A percentile compares a stretch with the other conserved stretches of the same genome.
Evolutionary conservation across 1,139 yeast species (phyloP).

Genomic region (Pneumocystis wakefieldiae): DNA sequence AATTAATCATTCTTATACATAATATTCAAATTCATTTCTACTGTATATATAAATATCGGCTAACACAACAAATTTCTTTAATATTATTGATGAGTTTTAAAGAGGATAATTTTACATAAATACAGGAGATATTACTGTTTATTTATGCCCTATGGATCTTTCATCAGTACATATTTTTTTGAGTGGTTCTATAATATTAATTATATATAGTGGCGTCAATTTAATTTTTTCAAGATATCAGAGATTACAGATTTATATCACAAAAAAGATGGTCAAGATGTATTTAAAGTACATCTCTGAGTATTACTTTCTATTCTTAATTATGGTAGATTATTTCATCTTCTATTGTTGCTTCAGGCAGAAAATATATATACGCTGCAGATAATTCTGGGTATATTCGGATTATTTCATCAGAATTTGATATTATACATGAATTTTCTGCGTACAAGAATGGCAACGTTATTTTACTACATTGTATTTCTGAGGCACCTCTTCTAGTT

Average conservation of each 20-base stretch:
- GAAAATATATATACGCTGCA: conserved; percentile 44
- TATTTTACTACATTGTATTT: conserved; percentile 38
- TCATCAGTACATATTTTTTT: neutral
- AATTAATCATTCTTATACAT: neutral
- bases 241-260: conserved; percentile 75
- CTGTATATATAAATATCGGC: neutral
- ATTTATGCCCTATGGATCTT: neutral
- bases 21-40: neutral
- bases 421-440: conserved; percentile 34
- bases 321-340: conserved; percentile 9
- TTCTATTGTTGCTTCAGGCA: conserved; percentile 49
- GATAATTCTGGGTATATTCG: conserved; percentile 41
- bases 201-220: conserved; percentile 53
- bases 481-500: conserved; percentile 46
- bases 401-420: conserved; percentile 40
- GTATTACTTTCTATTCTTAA: neutral
- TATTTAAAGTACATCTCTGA: conserved; percentile 38
- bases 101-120: too few species aligned
- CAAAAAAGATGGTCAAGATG: conserved; percentile 40
- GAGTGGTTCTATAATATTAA: neutral
- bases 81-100: too few species aligned
- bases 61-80: too few species aligned
- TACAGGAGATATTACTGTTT: too few species aligned
- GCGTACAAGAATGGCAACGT: conserved; percentile 49
- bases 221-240: conserved; percentile 68